A percentile compares a stretch with the other conserved stretches of the same genome.
Evolutionary conservation across 306 rosid genomes (phyloP).

Genomic region (Sindora glabra): DNA sequence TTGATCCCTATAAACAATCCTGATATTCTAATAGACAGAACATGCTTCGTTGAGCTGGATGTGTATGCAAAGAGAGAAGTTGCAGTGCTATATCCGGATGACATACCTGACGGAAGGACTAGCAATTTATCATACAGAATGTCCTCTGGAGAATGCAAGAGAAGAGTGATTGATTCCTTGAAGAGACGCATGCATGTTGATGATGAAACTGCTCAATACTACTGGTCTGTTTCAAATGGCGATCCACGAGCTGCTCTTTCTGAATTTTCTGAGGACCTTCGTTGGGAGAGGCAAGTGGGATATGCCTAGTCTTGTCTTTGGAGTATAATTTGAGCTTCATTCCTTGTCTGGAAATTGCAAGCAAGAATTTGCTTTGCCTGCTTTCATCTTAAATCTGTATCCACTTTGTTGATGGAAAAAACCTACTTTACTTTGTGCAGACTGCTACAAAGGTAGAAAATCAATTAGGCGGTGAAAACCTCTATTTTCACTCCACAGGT

Average conservation of each 20-base stretch:
- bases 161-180: conserved; percentile 59
- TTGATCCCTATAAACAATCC: conserved; percentile 71
- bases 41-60: conserved; percentile 79
- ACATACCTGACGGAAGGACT: conserved; percentile 35
- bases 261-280: conserved; percentile 66
- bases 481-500: too few species aligned
- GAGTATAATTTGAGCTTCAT: not conserved
- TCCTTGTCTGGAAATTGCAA: not conserved
- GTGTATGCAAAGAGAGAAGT: conserved; percentile 77
- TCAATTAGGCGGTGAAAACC: too few species aligned
- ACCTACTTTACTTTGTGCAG: too few species aligned
- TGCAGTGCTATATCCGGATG: conserved; percentile 68
- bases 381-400: conserved; percentile 6
- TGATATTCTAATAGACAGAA: conserved; percentile 43
- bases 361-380: conserved; percentile 4
- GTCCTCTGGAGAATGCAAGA: conserved; percentile 55
- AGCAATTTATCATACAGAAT: conserved; percentile 10
- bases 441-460: too few species aligned
- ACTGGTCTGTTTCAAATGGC: conserved; percentile 71
- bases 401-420: not conserved
- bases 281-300: conserved; percentile 65
- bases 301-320: conserved; percentile 20
- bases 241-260: conserved; percentile 87
- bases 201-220: conserved; percentile 80
- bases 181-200: conserved; percentile 88